A percentile compares a stretch with the other conserved stretches of the same genome.
Conservation (phyloP, 768 basidiomycete species). For the Agaricus sinodeliciosus region DNA sequence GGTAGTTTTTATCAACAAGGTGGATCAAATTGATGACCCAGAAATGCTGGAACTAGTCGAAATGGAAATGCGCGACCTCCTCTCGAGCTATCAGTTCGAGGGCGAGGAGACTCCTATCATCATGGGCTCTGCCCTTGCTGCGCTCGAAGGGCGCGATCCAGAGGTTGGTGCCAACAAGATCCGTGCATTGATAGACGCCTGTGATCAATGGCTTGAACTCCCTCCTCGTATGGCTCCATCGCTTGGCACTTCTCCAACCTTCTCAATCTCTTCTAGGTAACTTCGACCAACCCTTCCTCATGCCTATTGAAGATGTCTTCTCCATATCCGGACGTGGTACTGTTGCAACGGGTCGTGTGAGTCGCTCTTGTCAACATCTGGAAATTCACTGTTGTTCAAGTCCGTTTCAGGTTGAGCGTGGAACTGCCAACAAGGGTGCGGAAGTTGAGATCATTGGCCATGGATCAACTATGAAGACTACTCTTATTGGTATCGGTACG, state of each 20-base stretch:
- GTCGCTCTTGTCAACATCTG: constrained; percentile 17
- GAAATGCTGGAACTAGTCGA: constrained; percentile 99
- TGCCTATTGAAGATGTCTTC: constrained; percentile 95
- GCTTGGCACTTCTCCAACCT: background rate
- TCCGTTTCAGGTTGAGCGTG: constrained; percentile 74
- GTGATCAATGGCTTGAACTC: constrained; percentile 92
- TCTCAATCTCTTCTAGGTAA: constrained; percentile 50
- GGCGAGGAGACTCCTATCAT: constrained; percentile 98
- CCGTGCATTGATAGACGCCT: constrained; percentile 72
- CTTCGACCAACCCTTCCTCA: constrained; percentile 95
- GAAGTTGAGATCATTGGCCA: constrained; percentile 93
- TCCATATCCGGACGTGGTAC: constrained; percentile 98
- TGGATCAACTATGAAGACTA: constrained; percentile 80
- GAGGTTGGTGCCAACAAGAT: constrained; percentile 81
- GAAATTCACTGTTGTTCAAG: background rate
- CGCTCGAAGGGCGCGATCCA: constrained; percentile 79
- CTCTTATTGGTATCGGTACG: constrained; percentile 87
- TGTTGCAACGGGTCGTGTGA: constrained; percentile 88
- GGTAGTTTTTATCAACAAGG: constrained; percentile 99
- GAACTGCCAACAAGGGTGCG: constrained; percentile 81
- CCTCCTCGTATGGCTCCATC: constrained; percentile 63
- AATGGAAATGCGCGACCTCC: constrained; percentile 99
- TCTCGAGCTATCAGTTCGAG: constrained; percentile 89
- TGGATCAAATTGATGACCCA: constrained; percentile 91
- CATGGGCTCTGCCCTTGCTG: constrained; percentile 95